These are phyloP conservation scores for Penicillium psychrosexuale DNA, from an alignment of 2,329 filamentous ascomycete genomes.

Conservation along the genomic window DNA sequence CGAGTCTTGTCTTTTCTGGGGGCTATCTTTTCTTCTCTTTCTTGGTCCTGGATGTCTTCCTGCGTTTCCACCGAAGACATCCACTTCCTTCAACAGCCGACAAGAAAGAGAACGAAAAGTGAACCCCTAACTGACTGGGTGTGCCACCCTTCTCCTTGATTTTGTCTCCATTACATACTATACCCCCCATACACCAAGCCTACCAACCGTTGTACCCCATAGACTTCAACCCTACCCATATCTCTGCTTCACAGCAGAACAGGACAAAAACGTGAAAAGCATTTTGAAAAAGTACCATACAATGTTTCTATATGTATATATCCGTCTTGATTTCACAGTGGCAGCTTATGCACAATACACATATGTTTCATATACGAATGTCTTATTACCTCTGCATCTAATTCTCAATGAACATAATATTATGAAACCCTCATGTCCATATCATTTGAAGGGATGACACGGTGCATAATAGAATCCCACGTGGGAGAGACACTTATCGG, in stretches of 20 bases:
- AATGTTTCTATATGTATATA: background rate
- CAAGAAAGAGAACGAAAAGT: background rate
- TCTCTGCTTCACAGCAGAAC: background rate
- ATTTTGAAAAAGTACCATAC: background rate
- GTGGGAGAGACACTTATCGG: background rate
- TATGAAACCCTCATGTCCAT: background rate
- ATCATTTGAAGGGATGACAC: background rate
- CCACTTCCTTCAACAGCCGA: background rate
- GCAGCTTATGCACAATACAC: background rate
- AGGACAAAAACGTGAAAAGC: background rate
- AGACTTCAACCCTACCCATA: background rate
- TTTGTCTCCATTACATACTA: background rate
- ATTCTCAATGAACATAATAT: background rate
- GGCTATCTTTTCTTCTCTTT: background rate
- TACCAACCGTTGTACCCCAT: slow-evolving; percentile 1
- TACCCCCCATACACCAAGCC: slow-evolving; percentile 4
- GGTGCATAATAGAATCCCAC: slow-evolving; percentile 2
- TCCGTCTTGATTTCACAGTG: background rate
- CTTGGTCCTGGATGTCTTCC: background rate
- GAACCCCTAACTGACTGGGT: background rate
- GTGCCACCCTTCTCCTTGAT: background rate
- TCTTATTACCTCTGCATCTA: background rate
- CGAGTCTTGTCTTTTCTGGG: slow-evolving; percentile 12
- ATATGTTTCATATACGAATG: background rate
- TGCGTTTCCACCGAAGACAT: background rate